These are phyloP conservation scores for Scenedesmus sp. DNA, from an alignment of 163 green algal species.

Conservation along the genomic window DNA sequence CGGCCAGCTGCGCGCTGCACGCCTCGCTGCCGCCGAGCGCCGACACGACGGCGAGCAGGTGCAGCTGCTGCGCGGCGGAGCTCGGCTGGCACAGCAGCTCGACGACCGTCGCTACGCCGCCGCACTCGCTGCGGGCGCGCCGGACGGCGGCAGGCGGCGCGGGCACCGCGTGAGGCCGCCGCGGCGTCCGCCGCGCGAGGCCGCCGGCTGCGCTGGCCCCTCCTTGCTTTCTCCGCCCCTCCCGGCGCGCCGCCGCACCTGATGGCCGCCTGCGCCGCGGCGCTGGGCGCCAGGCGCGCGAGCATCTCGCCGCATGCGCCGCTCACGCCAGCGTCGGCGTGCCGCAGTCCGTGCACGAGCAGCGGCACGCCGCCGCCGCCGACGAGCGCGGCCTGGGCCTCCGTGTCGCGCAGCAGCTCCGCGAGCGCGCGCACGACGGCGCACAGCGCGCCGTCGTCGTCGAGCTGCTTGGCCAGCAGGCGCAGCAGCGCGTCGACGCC, in stretches of 20 bases:
- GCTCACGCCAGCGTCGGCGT: slow-evolving; percentile 29
- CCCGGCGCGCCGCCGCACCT: slow-evolving; percentile 19
- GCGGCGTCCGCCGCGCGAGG: no score
- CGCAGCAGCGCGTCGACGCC: slow-evolving; percentile 53
- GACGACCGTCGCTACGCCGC: slow-evolving; percentile 11
- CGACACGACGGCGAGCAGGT: slow-evolving; percentile 20
- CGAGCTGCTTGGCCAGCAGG: slow-evolving; percentile 36
- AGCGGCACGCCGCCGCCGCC: slow-evolving; percentile 44
- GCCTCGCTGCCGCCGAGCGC: neutral
- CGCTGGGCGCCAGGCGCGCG: slow-evolving; percentile 18
- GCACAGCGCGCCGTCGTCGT: slow-evolving; percentile 38
- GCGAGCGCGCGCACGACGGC: slow-evolving; percentile 47
- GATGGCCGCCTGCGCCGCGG: slow-evolving; percentile 43
- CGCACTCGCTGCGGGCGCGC: neutral
- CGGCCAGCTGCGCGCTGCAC: neutral
- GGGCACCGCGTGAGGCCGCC: no score
- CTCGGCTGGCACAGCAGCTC: slow-evolving; percentile 14
- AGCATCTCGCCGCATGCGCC: slow-evolving; percentile 30
- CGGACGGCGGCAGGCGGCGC: neutral
- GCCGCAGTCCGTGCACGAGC: slow-evolving; percentile 43
- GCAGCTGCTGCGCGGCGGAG: slow-evolving; percentile 11
- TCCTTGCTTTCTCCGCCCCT: neutral
- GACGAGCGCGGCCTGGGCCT: slow-evolving; percentile 42
- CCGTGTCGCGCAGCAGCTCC: slow-evolving; percentile 47
- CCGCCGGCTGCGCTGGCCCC: no score